phyloP scores from a whole-genome alignment of 1,284 basidiomycete species.

The Cystobasidium slooffiae region DNA sequence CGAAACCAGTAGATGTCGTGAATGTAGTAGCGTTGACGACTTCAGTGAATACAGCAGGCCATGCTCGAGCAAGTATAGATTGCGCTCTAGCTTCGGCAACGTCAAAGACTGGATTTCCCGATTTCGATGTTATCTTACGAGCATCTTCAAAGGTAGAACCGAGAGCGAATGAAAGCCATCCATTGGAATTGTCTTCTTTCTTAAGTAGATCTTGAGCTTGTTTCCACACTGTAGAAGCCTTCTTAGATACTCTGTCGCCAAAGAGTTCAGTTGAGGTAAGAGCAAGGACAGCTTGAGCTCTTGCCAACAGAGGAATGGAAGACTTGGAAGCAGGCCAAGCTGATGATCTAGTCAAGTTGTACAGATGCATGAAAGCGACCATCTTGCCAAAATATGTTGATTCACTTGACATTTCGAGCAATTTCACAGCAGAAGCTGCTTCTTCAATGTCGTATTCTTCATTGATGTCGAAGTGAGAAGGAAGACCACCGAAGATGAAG shows the following conservation, averaged over 20 bases:
- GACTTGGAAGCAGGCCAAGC: constrained; percentile 19
- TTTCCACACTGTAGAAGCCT: constrained; percentile 11
- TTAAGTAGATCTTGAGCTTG: constrained; percentile 18
- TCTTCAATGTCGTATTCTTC: background rate
- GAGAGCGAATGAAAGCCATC: constrained; percentile 6
- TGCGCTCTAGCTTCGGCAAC: constrained; percentile 21
- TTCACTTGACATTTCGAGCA: constrained; percentile 14
- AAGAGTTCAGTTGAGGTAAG: constrained; percentile 1
- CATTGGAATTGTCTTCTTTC: constrained; percentile 24
- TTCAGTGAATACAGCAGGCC: constrained; percentile 18
- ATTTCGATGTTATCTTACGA: background rate
- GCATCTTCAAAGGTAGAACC: constrained; percentile 1
- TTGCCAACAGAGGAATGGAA: background rate
- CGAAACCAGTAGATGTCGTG: background rate
- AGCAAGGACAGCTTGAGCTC: constrained; percentile 33
- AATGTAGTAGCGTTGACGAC: constrained; percentile 17
- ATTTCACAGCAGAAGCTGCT: constrained; percentile 24
- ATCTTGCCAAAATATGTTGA: background rate
- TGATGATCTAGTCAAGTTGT: constrained; percentile 6
- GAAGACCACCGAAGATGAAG: background rate
- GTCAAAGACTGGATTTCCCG: background rate
- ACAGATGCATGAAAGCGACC: constrained; percentile 13
- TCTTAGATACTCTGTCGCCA: background rate
- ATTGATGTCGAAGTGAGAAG: background rate
- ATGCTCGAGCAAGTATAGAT: background rate